These are phyloP conservation scores for Tuber umbilicatum DNA, from an alignment of 495 filamentous ascomycete genomes.

Conservation along the genomic window DNA sequence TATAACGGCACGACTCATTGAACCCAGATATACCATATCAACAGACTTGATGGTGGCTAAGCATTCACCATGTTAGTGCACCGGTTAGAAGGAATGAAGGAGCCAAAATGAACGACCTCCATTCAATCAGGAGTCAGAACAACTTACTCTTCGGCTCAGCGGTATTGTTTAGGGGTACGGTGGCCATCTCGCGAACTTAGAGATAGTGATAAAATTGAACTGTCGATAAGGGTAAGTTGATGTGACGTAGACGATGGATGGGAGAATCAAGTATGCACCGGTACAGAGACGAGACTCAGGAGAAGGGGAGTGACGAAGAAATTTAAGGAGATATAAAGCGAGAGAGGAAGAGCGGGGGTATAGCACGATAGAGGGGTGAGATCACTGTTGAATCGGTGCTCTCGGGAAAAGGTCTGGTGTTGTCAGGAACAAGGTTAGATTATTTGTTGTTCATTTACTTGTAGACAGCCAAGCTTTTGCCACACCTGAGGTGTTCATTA, in stretches of 20 bases:
- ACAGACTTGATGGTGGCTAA: slow-evolving; percentile 91
- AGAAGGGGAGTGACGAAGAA: background rate
- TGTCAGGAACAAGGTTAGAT: slow-evolving; percentile 1
- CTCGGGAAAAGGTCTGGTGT: background rate
- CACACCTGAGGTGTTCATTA: background rate
- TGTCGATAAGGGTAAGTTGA: background rate
- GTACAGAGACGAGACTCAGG: background rate
- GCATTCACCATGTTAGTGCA: slow-evolving; percentile 80
- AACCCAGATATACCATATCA: slow-evolving; percentile 72
- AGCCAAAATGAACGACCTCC: background rate
- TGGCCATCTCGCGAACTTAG: slow-evolving; percentile 17
- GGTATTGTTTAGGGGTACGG: background rate
- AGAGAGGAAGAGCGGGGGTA: background rate
- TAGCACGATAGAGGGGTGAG: background rate
- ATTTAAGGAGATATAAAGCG: background rate
- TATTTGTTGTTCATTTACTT: background rate
- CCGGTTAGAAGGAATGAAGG: slow-evolving; percentile 61
- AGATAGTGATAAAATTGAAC: slow-evolving; percentile 3
- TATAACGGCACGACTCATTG: slow-evolving; percentile 2
- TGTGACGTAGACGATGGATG: background rate
- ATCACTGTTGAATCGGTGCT: background rate
- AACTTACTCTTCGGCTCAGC: slow-evolving; percentile 30
- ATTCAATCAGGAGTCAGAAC: slow-evolving; percentile 7
- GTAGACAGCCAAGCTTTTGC: background rate
- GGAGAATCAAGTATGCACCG: background rate